These are phyloP conservation scores for Rubroboletus satanas DNA, from an alignment of 768 basidiomycete species.

Conservation along the genomic window DNA sequence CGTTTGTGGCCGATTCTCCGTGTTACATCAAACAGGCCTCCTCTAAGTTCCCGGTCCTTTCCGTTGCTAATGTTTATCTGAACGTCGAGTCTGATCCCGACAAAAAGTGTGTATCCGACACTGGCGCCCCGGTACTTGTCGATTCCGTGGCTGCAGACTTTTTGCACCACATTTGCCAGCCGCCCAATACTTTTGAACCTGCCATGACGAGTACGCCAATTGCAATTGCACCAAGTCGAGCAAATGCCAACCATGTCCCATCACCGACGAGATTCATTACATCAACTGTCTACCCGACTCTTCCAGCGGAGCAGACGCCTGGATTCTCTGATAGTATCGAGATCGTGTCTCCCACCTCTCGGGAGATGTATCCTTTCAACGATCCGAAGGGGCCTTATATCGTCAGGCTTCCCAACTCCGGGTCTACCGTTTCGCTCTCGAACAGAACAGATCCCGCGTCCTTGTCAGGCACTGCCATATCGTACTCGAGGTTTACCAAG, in stretches of 20 bases:
- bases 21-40: slow-evolving; percentile 8
- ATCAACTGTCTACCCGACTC: background rate
- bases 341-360: slow-evolving; percentile 5
- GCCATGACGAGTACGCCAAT: slow-evolving; percentile 18
- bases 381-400: background rate
- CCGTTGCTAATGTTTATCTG: background rate
- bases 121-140: background rate
- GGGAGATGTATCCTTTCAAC: slow-evolving; percentile 2
- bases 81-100: background rate
- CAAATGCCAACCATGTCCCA: background rate
- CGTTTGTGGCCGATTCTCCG: slow-evolving; percentile 23
- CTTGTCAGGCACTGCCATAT: background rate
- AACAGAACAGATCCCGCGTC: background rate
- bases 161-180: background rate
- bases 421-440: background rate
- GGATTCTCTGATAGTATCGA: background rate
- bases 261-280: background rate
- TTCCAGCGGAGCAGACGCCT: background rate
- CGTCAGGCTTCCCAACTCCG: slow-evolving; percentile 17
- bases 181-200: slow-evolving; percentile 11
- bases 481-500: background rate
- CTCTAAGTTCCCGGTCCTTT: slow-evolving; percentile 5
- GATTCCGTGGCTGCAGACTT: background rate
- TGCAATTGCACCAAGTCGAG: background rate
- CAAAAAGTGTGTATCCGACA: background rate